Conservation (phyloP, 805 yeast species). For the Zygoascus bituminiphila region DNA sequence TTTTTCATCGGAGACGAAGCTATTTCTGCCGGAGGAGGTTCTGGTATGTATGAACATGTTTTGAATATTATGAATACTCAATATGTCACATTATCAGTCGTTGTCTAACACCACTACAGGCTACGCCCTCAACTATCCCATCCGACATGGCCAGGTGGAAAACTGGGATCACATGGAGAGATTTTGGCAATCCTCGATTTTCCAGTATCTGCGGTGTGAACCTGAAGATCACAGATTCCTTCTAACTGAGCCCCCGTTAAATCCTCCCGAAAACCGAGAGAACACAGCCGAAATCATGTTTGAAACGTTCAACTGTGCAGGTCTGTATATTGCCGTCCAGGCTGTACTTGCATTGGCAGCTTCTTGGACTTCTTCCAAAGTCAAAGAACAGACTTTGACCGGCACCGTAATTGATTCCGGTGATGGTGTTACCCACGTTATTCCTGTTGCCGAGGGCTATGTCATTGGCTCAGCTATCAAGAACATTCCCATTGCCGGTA, state of each 20-base stretch:
- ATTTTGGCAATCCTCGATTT: constrained; percentile 96
- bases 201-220: constrained; percentile 92
- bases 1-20: constrained; percentile 97
- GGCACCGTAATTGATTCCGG: constrained; percentile 99
- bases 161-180: constrained; percentile 99
- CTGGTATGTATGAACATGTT: constrained; percentile 37
- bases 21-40: constrained; percentile 79
- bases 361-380: constrained; percentile 96
- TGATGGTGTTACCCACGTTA: constrained; percentile 98
- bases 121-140: constrained; percentile 83
- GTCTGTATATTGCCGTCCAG: constrained; percentile 96
- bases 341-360: constrained; percentile 98
- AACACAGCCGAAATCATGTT: constrained; percentile 98
- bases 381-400: constrained; percentile 86
- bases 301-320: constrained; percentile 98
- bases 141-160: constrained; percentile 96
- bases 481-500: constrained; percentile 96
- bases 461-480: constrained; percentile 97
- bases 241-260: constrained; percentile 95
- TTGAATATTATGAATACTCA: not conserved
- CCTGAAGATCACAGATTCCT: constrained; percentile 97
- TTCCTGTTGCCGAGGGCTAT: constrained; percentile 96
- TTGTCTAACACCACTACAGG: constrained; percentile 28
- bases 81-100: not conserved
- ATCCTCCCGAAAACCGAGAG: constrained; percentile 99